Percentiles rank a stretch among this genome's conserved stretches.
Conservation (phyloP, 352 stramenopile species). For the Phytophthora citricola region DNA sequence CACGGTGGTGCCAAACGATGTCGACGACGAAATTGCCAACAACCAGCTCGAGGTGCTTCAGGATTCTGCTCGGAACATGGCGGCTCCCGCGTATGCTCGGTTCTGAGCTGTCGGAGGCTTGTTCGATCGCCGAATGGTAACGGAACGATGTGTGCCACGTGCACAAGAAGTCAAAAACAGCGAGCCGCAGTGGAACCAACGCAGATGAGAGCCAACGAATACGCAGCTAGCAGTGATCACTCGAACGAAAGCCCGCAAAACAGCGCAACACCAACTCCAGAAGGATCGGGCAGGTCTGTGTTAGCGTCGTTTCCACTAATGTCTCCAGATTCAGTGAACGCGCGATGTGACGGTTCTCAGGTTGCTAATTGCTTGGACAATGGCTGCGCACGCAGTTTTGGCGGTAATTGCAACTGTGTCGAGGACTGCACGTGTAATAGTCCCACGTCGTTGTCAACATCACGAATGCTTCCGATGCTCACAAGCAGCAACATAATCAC, state of each 20-base stretch:
- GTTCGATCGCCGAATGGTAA: constrained; percentile 46
- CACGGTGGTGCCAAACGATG: constrained; percentile 80
- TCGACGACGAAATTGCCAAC: constrained; percentile 52
- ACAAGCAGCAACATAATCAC: constrained; percentile 32
- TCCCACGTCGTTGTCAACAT: constrained; percentile 30
- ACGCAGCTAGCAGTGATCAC: constrained; percentile 19
- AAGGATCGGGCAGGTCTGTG: constrained; percentile 12
- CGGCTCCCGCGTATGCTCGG: constrained; percentile 60
- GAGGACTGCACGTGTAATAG: constrained; percentile 59
- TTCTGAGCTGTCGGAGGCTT: constrained; percentile 67
- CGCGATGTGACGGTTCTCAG: constrained; percentile 43
- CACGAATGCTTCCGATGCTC: constrained; percentile 20
- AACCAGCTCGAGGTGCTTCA: constrained; percentile 59
- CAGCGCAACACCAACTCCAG: constrained; percentile 18
- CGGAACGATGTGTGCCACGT: constrained; percentile 51
- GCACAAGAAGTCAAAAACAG: constrained; percentile 41
- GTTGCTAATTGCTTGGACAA: constrained; percentile 71
- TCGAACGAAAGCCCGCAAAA: constrained; percentile 22
- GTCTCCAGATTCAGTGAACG: constrained; percentile 23
- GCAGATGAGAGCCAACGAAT: constrained; percentile 7
- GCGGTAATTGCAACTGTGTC: constrained; percentile 68
- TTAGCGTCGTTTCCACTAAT: constrained; percentile 25
- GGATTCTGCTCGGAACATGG: constrained; percentile 78
- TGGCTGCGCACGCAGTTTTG: constrained; percentile 70
- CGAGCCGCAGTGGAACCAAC: not conserved